Percentiles rank a stretch among this genome's conserved stretches.
Conservation (phyloP, 2,329 filamentous ascomycete species). For the Diaporthe amygdali region DNA sequence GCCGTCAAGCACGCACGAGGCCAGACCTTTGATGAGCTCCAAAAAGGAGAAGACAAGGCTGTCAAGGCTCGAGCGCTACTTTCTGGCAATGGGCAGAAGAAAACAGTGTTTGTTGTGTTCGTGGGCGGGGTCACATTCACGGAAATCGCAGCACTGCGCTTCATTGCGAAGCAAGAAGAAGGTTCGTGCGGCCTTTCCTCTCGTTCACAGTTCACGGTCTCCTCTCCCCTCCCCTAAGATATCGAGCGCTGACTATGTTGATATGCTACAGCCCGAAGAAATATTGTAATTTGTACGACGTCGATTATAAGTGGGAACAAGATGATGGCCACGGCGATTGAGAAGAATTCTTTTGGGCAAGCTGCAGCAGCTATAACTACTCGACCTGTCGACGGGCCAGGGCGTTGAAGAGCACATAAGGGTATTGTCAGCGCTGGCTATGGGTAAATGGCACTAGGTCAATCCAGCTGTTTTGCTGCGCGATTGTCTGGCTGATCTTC, state of each 20-base stretch:
- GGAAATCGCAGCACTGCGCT: slow-evolving; percentile 91
- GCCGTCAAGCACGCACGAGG: slow-evolving; percentile 86
- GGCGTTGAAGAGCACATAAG: not conserved
- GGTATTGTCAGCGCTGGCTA: not conserved
- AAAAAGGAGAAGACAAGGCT: slow-evolving; percentile 92
- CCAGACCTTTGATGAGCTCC: slow-evolving; percentile 87
- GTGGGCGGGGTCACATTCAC: slow-evolving; percentile 96
- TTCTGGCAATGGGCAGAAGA: slow-evolving; percentile 75
- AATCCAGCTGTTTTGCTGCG: not conserved
- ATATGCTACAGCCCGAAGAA: slow-evolving; percentile 64
- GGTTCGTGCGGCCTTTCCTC: slow-evolving; percentile 45
- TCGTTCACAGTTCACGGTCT: not conserved
- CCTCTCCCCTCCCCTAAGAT: not conserved
- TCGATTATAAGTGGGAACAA: slow-evolving; percentile 87
- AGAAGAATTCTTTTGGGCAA: slow-evolving; percentile 68
- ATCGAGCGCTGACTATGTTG: slow-evolving; percentile 13
- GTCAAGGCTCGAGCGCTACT: slow-evolving; percentile 85
- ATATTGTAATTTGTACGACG: slow-evolving; percentile 91
- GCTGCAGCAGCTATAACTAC: slow-evolving; percentile 36
- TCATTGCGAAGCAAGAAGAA: slow-evolving; percentile 85
- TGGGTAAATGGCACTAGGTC: not conserved
- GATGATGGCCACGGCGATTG: slow-evolving; percentile 86
- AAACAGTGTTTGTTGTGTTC: slow-evolving; percentile 96
- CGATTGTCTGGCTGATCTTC: not conserved
- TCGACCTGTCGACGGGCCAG: slow-evolving; percentile 17